Base-by-base conservation (phyloP, 176 grass and related monocot genomes). In the Juncus effusus region DNA sequence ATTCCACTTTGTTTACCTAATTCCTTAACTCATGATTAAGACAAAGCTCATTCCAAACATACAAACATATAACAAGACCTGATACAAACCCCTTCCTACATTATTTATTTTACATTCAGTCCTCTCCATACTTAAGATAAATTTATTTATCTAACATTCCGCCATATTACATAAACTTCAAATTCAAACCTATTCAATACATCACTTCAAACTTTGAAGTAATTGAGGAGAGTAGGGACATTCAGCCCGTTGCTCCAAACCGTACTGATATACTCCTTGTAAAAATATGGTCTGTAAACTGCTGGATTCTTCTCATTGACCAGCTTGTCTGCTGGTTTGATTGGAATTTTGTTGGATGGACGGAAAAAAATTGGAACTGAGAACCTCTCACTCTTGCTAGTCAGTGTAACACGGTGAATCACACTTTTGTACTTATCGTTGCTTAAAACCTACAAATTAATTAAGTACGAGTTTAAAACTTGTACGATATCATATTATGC, bases 291-390 rank as follows among this genome's bases (percentile, higher is more conserved):
- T 41, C 84, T 56, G 70, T 88, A 93, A 2, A 64, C 19, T 28
- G 19, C 19, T 28, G 19, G 19, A 28, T 28, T 28, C 19, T 28
- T 28, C 19, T 28, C 19, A 64, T 76, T 68, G 55, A 79, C 75
- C 15, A 88, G 81, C 12, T 36, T 72, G 13, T 50, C 71, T 13
- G 78, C 81, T 39, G 84, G 78, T 16, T 59, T 56, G 11, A 93
- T 69, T 57, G 85, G 54, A 16, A 73, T 73, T 61, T 76, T 68
- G 39, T 54, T 75, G 0, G 81, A 88, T 13, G 89, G 84, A 67
- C 89, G 88, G 63, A 84, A 84, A 76, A 93, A 93, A 12, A 82
- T 88, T 40, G 89, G 84, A 62, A 93, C 84, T 14, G 89, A 88
- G 19, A 93, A 87, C 59, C 89, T 75, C 78, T 88, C 84, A 42